Base-by-base conservation (phyloP, 495 filamentous ascomycete genomes). In the Parmelia sp. region DNA sequence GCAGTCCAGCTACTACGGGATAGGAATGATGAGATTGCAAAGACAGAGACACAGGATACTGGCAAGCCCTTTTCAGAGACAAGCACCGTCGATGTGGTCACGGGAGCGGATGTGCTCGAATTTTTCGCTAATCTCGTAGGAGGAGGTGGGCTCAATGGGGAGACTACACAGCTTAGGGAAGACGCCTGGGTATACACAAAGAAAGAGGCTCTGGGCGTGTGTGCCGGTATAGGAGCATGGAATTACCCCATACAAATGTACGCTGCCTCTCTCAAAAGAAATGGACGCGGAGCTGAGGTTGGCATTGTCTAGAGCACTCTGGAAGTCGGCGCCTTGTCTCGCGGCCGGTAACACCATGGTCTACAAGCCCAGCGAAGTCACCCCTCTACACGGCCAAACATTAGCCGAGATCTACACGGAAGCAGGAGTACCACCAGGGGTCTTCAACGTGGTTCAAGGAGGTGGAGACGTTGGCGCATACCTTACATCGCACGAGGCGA, bases 271-370 rank as follows among this genome's bases (percentile, higher is more conserved):
- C 25, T 51, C 57, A 33, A 44, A 31, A 37, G 21, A 27, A 37
- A 60, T 68, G 47, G 65, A 40, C 49, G 40, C 21, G 19, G 21
- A 23, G 39, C 63, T 65, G 58, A 61, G 51, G 33, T 12, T 21
- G 49, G 1, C 4, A 53, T 12, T 42, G 19, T 67, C 9, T 60
- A 84, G 81, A 72, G 90, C 90, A 19, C 80, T 92, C 1, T 92
- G 90, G 90, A 94, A 94, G 73, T 88, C 87, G 6, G 89, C 88
- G 19, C 88, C 90, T 8, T 91, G 89, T 63, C 80, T 94, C 21
- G 88, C 89, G 14, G 90, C 90, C 5, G 90, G 90, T 33, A 94
- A 94, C 70, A 88, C 86, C 66, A 91, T 94, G 88, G 82, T 94
- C 59, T 92, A 92, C 76, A 94, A 94, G 67, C 86, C 90, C 35